Evolutionary conservation across 2,329 filamentous ascomycete species (phyloP).

Genomic region (Monosporascus sp.): DNA sequence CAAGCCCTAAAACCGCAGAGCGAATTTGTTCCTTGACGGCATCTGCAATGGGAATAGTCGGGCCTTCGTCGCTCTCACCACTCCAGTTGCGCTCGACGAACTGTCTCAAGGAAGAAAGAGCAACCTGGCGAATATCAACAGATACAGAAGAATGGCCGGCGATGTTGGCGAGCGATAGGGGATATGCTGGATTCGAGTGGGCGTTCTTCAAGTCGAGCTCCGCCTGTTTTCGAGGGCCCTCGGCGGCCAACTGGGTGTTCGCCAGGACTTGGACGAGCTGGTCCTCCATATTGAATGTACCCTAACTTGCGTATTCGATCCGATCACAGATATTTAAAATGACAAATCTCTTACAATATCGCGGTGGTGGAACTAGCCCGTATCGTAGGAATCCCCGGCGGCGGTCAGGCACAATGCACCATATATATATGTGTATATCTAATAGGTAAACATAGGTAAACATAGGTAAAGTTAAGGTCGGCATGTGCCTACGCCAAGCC

Average conservation of each 20-base stretch:
- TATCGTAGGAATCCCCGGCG: too few species aligned
- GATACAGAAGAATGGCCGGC: constrained; percentile 70
- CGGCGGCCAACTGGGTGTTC: constrained; percentile 74
- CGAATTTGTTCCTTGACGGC: constrained; percentile 69
- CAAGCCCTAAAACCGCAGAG: constrained; percentile 69
- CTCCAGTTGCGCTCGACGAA: constrained; percentile 87
- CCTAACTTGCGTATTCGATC: neutral
- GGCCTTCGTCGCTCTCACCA: constrained; percentile 62
- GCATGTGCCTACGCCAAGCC: too few species aligned
- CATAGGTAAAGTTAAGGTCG: too few species aligned
- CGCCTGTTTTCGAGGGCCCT: constrained; percentile 75
- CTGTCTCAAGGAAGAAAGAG: constrained; percentile 71
- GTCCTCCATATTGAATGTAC: constrained; percentile 67
- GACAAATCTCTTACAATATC: too few species aligned
- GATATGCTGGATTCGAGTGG: constrained; percentile 66
- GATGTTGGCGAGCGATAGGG: constrained; percentile 73
- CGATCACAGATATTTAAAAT: too few species aligned
- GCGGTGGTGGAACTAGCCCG: too few species aligned
- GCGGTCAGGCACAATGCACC: too few species aligned
- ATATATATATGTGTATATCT: too few species aligned
- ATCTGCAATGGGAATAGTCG: constrained; percentile 63
- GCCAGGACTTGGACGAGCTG: constrained; percentile 83
- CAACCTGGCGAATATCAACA: constrained; percentile 73
- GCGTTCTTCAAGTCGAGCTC: constrained; percentile 75
- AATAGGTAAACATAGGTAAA: too few species aligned